Conservation (phyloP, 129 eudicot species). For the Logfia minima region DNA sequence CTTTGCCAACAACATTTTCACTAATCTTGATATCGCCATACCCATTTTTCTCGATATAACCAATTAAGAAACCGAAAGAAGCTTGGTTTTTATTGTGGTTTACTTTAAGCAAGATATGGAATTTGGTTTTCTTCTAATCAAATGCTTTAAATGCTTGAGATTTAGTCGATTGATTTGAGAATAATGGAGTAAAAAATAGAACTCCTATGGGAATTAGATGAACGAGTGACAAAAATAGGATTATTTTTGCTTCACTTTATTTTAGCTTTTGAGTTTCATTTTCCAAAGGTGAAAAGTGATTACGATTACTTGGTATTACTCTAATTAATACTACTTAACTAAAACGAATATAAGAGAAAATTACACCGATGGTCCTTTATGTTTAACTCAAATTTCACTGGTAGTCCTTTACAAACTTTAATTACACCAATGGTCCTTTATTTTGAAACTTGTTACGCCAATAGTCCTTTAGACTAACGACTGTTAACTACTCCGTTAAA, state of each 20-base stretch:
- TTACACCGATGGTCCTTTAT: no score
- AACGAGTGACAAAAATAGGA: constrained; percentile 28
- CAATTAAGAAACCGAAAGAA: background rate
- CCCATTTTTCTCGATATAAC: constrained; percentile 41
- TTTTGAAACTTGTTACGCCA: no score
- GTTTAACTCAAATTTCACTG: no score
- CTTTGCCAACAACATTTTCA: constrained; percentile 59
- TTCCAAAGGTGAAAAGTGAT: constrained; percentile 26
- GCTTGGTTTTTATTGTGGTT: background rate
- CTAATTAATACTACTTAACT: background rate
- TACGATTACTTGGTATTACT: background rate
- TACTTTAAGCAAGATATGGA: background rate
- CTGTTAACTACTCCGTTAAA: no score
- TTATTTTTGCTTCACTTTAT: constrained; percentile 11
- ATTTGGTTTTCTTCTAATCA: constrained; percentile 4
- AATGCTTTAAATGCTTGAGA: background rate
- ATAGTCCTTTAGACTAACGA: no score
- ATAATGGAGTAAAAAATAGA: constrained; percentile 43
- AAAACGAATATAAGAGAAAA: background rate
- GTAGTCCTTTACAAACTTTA: no score
- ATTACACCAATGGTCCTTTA: no score
- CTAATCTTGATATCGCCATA: constrained; percentile 42
- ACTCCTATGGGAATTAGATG: constrained; percentile 34
- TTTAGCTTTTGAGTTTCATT: constrained; percentile 14
- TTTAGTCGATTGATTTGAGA: constrained; percentile 7